Percentiles rank a stretch among this genome's conserved stretches.
These are phyloP conservation scores for Hypoxylon rickii DNA, from an alignment of 495 filamentous ascomycete genomes.

Conservation along the genomic window DNA sequence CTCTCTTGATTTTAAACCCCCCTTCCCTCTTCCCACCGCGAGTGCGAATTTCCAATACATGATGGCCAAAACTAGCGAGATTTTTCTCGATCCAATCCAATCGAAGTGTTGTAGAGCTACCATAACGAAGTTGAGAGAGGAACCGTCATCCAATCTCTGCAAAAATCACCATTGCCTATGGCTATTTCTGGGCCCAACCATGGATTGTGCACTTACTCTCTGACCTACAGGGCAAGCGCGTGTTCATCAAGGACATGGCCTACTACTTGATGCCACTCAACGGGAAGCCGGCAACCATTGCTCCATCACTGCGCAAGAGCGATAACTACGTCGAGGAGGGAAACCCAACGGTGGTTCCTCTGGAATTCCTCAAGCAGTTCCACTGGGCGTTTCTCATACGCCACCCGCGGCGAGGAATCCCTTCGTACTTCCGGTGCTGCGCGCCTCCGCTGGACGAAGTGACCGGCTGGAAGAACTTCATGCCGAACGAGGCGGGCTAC, in stretches of 20 bases:
- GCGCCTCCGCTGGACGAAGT: slow-evolving; percentile 78
- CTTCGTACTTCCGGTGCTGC: slow-evolving; percentile 94
- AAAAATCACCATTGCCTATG: background rate
- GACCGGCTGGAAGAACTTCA: slow-evolving; percentile 86
- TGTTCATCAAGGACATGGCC: slow-evolving; percentile 98
- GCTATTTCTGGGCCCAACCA: slow-evolving; percentile 3
- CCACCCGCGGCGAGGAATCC: slow-evolving; percentile 83
- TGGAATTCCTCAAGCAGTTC: slow-evolving; percentile 68
- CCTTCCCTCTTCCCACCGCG: slow-evolving; percentile 5
- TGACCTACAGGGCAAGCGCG: slow-evolving; percentile 67
- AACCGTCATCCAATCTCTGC: background rate
- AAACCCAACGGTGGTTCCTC: slow-evolving; percentile 86
- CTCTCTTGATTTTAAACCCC: background rate
- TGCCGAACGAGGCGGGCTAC: slow-evolving; percentile 87
- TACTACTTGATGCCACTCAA: slow-evolving; percentile 84
- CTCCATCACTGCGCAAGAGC: slow-evolving; percentile 73
- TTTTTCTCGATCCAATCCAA: slow-evolving; percentile 2
- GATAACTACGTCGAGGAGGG: slow-evolving; percentile 49
- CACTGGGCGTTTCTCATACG: slow-evolving; percentile 98
- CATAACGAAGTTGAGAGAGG: too few relatives aligned
- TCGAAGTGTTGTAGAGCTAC: background rate
- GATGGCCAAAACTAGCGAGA: background rate
- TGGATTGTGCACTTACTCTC: slow-evolving; percentile 15
- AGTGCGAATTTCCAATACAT: slow-evolving; percentile 13
- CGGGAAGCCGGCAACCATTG: slow-evolving; percentile 66